Base-by-base conservation (phyloP, 2,329 filamentous ascomycete genomes). In the Sphaerostilbella broomeana region DNA sequence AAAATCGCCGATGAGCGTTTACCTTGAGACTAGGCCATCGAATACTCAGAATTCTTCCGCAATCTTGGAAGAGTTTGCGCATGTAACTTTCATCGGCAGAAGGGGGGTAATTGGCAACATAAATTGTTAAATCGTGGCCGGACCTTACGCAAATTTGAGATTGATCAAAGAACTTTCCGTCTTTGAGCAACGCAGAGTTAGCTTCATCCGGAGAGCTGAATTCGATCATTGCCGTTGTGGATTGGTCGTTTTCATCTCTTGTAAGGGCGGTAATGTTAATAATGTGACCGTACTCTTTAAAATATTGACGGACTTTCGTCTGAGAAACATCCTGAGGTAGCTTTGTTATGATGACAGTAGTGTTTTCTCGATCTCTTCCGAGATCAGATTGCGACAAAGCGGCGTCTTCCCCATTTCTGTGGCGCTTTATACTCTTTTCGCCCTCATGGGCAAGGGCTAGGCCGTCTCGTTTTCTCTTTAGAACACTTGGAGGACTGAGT, bases 1-100 rank as follows among this genome's bases (percentile, higher is more conserved):
- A 95, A 65, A 98, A 98, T 17, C 92, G 83, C 21, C 92, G 85
- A 51, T 86, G 81, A 2, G 83, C 81, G 54, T 95, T 90, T 60
- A 75, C 88, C 58, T 94, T 94, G 36, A 98, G 75, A 41, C 87
- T 95, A 2, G 92, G 92, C 64, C 92, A 92, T 16, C 92, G 82
- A 37, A 97, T 74, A 53, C 82, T 86, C 40, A 94, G 71, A 40
- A 98, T 81, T 29, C 90, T 79, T 29, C 92, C 92, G 53, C 81
- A 90, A 42, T 77, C 69, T 44, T 73, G 70, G 61, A 90, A 90
- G 3, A 90, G 62, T 24, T 75, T 61, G 27, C 76, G 75, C 16
- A 92, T 73, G 51, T 77, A 86, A 3, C 66, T 61, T 50, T 89
- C 83, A 53, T 89, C 84, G 8, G 83, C 82, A 15, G 75, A 70